Percentiles rank a stretch among this genome's conserved stretches.
phyloP scores from a whole-genome alignment of 78 protist species.

The Protostelium mycophagum region DNA sequence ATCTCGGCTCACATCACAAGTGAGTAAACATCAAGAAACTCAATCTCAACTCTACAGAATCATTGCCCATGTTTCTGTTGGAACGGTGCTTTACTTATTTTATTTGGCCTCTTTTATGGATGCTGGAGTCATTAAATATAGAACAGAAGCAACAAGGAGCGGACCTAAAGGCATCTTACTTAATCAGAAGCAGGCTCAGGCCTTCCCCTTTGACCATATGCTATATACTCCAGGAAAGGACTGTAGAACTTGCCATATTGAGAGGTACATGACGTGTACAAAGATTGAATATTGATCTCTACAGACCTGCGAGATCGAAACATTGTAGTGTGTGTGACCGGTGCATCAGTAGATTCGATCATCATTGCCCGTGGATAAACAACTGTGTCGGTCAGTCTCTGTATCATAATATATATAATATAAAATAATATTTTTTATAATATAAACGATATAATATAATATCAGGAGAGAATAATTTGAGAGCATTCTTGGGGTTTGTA shows the following conservation, averaged over 20 bases:
- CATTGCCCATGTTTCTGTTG: background rate
- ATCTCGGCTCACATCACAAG: background rate
- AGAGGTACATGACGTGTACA: background rate
- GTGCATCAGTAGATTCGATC: slow-evolving; percentile 63
- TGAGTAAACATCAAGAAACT: background rate
- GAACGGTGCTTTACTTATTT: background rate
- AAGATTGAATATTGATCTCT: background rate
- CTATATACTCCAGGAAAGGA: background rate
- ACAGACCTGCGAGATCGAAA: slow-evolving; percentile 61
- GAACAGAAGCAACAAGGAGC: background rate
- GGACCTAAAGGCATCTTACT: background rate
- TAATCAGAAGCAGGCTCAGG: background rate
- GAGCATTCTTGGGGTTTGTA: slow-evolving; percentile 40
- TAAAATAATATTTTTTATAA: too few species aligned
- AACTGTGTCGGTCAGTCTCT: slow-evolving; percentile 58
- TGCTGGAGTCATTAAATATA: background rate
- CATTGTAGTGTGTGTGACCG: slow-evolving; percentile 59
- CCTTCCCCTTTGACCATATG: background rate
- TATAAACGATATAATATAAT: too few species aligned
- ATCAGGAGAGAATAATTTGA: slow-evolving; percentile 40
- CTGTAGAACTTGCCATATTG: background rate
- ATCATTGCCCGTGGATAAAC: slow-evolving; percentile 71
- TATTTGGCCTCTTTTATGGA: background rate
- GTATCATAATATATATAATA: background rate
- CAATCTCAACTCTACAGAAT: background rate